A percentile compares a stretch with the other conserved stretches of the same genome.
These are phyloP conservation scores for Pythium rhizo-oryzae DNA, from an alignment of 352 stramenopile species.

Conservation along the genomic window DNA sequence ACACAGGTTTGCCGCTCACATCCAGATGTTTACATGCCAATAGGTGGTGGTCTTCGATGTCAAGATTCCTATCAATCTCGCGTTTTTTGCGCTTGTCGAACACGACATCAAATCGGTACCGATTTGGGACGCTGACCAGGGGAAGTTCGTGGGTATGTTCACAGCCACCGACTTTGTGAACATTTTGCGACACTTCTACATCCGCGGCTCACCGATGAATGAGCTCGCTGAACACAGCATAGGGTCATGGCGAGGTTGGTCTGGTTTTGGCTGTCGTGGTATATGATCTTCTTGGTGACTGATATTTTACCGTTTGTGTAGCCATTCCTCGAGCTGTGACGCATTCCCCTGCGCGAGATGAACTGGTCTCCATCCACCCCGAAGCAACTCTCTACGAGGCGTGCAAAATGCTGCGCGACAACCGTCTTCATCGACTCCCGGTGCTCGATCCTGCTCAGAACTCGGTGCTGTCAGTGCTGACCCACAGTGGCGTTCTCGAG, in stretches of 20 bases:
- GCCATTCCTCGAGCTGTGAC: constrained; percentile 87
- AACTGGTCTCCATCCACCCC: constrained; percentile 84
- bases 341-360: constrained; percentile 56
- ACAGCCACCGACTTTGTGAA: constrained; percentile 99
- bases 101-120: constrained; percentile 98
- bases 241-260: constrained; percentile 77
- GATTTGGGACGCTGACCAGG: constrained; percentile 95
- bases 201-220: constrained; percentile 89
- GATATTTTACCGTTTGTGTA: constrained; percentile 28
- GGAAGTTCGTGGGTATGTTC: constrained; percentile 97
- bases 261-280: neutral
- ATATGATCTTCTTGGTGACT: neutral
- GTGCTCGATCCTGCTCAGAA: constrained; percentile 94
- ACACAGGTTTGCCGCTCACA: neutral
- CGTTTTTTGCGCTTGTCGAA: constrained; percentile 99
- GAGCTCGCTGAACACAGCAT: constrained; percentile 87
- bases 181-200: constrained; percentile 95
- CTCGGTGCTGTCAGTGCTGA: constrained; percentile 93
- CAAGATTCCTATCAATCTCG: constrained; percentile 98
- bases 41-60: constrained; percentile 98
- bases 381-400: constrained; percentile 91
- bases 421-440: constrained; percentile 93
- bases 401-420: constrained; percentile 85
- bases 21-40: neutral
- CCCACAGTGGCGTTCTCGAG: constrained; percentile 94